These are phyloP conservation scores for Sporothrix dimorphospora DNA, from an alignment of 2,329 filamentous ascomycete species.

Conservation along the genomic window DNA sequence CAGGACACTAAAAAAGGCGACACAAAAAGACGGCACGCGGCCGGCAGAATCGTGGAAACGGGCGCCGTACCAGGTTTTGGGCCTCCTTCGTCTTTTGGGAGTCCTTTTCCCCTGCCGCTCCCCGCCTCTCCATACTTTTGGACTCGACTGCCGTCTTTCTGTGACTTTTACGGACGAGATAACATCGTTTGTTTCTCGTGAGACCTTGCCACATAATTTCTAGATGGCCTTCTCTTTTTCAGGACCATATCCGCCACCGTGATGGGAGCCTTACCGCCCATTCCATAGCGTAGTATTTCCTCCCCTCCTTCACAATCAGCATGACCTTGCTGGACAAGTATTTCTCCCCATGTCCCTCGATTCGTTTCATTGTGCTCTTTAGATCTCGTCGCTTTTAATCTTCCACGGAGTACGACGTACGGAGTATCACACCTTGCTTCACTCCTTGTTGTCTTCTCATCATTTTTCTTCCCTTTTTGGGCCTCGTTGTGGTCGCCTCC, in stretches of 20 bases:
- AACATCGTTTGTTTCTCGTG: background rate
- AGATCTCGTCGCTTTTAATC: background rate
- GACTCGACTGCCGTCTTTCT: background rate
- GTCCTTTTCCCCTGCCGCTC: background rate
- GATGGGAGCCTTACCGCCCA: too few relatives aligned
- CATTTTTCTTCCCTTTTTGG: background rate
- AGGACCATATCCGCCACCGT: too few relatives aligned
- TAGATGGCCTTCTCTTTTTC: too few relatives aligned
- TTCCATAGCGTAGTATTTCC: background rate
- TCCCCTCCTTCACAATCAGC: background rate
- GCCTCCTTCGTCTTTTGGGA: background rate
- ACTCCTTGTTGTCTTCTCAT: background rate
- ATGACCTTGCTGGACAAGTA: background rate
- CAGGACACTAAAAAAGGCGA: background rate
- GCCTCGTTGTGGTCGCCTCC: background rate
- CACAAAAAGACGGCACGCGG: background rate
- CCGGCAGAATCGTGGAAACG: background rate
- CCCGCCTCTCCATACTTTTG: conserved; percentile 1
- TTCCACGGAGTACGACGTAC: background rate
- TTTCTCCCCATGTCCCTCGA: background rate
- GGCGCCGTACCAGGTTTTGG: conserved; percentile 7
- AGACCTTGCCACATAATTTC: background rate
- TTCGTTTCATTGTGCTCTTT: background rate
- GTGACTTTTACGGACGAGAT: too few relatives aligned
- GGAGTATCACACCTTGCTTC: too few relatives aligned